Conservation (phyloP, 2,329 filamentous ascomycete species). For the Simplicillium aogashimaense region DNA sequence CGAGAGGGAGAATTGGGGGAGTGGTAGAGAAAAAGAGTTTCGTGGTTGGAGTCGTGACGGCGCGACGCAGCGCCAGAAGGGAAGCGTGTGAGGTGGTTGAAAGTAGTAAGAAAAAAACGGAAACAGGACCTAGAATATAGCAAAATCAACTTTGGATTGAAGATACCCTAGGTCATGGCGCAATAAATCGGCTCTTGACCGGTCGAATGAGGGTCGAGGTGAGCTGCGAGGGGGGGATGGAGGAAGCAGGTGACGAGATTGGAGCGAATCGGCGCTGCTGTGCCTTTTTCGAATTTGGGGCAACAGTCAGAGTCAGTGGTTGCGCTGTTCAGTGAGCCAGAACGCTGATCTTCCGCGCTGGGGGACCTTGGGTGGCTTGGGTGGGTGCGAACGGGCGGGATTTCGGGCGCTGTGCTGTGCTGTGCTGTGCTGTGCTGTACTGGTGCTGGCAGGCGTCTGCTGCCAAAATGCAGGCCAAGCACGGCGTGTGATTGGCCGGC, state of each 20-base stretch:
- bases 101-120: background rate
- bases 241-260: background rate
- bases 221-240: background rate
- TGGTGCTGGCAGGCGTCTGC: too few species aligned
- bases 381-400: too few species aligned
- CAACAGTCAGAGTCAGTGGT: background rate
- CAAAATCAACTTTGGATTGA: background rate
- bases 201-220: background rate
- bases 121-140: background rate
- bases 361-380: background rate
- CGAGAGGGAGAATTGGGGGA: slow-evolving; percentile 10
- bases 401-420: too few species aligned
- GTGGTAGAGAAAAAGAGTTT: slow-evolving; percentile 6
- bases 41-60: too few species aligned
- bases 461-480: too few species aligned
- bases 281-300: background rate
- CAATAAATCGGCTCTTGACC: background rate
- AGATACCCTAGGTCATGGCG: background rate
- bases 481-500: too few species aligned
- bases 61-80: too few species aligned
- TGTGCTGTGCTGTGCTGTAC: too few species aligned
- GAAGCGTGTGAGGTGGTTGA: background rate
- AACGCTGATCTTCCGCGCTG: background rate
- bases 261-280: background rate
- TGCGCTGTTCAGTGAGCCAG: background rate